Conservation (phyloP, 2,329 filamentous ascomycete genomes). For the Colletotrichum cereale region DNA sequence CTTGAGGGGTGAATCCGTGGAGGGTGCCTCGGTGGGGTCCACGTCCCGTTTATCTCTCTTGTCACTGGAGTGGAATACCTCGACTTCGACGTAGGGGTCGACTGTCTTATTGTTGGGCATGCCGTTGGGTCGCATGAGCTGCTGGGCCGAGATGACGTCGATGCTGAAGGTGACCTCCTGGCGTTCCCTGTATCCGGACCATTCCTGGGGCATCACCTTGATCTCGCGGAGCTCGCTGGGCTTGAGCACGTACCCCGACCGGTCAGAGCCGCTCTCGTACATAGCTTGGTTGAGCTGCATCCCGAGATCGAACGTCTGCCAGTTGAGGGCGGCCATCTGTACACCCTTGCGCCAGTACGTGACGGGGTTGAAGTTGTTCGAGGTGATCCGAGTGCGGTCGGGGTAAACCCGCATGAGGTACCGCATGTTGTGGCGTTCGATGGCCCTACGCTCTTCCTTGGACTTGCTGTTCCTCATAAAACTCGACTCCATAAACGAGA, state of each 20-base stretch:
- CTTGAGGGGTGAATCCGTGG: conserved; percentile 73
- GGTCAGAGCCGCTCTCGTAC: conserved; percentile 91
- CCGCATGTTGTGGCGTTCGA: conserved; percentile 91
- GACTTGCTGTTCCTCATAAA: conserved; percentile 86
- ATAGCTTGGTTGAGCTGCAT: conserved; percentile 98
- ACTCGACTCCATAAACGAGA: conserved; percentile 91
- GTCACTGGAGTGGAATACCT: conserved; percentile 94
- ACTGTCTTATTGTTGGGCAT: conserved; percentile 80
- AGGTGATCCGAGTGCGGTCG: conserved; percentile 82
- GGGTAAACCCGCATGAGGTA: conserved; percentile 97
- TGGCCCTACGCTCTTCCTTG: conserved; percentile 78
- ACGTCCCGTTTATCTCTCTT: conserved; percentile 89
- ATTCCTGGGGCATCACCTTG: conserved; percentile 67
- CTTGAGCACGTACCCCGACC: conserved; percentile 93
- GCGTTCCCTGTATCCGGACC: conserved; percentile 76
- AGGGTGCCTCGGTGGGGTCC: conserved; percentile 64
- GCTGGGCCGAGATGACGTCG: conserved; percentile 92
- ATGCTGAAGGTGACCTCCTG: conserved; percentile 88
- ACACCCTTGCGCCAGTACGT: conserved; percentile 95
- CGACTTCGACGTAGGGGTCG: conserved; percentile 94
- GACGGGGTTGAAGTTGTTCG: conserved; percentile 94
- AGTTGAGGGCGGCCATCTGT: conserved; percentile 98
- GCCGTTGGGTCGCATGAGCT: conserved; percentile 85
- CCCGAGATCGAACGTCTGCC: conserved; percentile 96
- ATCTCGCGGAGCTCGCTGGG: conserved; percentile 85